Percentiles rank a stretch among this genome's conserved stretches.
phyloP scores from a whole-genome alignment of 2,329 filamentous ascomycete species.

The Hypomyces rosellus region DNA sequence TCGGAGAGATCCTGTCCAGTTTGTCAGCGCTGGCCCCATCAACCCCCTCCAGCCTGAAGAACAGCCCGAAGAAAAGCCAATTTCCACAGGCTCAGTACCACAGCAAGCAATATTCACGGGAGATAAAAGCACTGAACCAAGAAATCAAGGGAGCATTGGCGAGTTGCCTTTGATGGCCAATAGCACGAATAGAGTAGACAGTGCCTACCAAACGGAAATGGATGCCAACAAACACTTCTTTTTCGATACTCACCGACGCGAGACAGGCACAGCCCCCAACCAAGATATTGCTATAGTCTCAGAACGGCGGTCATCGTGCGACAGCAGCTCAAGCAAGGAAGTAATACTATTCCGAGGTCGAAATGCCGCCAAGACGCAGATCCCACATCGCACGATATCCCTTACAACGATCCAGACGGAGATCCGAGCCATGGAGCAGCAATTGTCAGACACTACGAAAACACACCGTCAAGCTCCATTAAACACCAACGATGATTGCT shows the following conservation, averaged over 20 bases:
- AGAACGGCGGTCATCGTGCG: constrained; percentile 16
- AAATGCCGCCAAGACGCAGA: constrained; percentile 23
- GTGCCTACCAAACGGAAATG: constrained; percentile 3
- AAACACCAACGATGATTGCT: background rate
- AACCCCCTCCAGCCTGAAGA: constrained; percentile 37
- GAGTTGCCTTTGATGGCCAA: background rate
- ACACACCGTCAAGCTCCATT: background rate
- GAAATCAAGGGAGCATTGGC: background rate
- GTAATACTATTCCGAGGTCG: constrained; percentile 62
- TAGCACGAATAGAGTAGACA: constrained; percentile 18
- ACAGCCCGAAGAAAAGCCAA: constrained; percentile 25
- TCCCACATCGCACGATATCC: constrained; percentile 11
- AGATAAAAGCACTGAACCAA: too few relatives aligned
- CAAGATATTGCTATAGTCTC: constrained; percentile 9
- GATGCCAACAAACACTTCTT: constrained; percentile 24
- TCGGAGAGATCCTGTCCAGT: constrained; percentile 43
- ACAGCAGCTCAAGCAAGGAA: constrained; percentile 53
- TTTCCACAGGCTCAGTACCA: too few relatives aligned
- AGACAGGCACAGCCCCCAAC: background rate
- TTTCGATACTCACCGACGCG: constrained; percentile 31
- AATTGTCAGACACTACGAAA: background rate
- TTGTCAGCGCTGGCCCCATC: constrained; percentile 47
- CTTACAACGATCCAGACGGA: constrained; percentile 27
- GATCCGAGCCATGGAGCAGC: background rate
- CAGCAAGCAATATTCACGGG: too few relatives aligned